Evolutionary conservation across 768 basidiomycete species (phyloP), one percentile per base, ranked within the genome.

Genomic region (Auricularia sp.): DNA sequence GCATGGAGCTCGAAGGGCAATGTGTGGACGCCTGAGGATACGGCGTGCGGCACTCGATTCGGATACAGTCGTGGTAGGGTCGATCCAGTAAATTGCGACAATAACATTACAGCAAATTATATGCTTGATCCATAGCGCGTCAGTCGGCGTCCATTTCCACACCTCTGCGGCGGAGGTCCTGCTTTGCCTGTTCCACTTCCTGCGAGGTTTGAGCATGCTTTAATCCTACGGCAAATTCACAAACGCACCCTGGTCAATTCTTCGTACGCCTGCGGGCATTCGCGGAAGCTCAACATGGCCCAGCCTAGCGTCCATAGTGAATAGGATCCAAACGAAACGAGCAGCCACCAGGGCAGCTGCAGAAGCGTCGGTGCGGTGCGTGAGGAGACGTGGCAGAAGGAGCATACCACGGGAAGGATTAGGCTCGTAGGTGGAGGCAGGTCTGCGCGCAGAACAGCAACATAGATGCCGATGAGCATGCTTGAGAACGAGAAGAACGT

Each of bases 261-360:
- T 13, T 82, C 78, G 68, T 92, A 89, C 3, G 90, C 90, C 68
- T 92, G 89, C 47, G 89, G 87, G 72, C 89, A 89, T 69, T 92
- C 90, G 69, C 83, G 77, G 69, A 90, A 88, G 2, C 85, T 85
- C 68, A 85, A 81, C 54, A 92, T 71, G 2, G 90, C 90, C 81
- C 84, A 83, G 10, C 91, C 90, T 21, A 92, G 82, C 10, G 86
- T 88, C 76, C 84, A 85, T 11, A 92, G 81, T 18, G 87, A 87
- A 72, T 89, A 92, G 1, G 90, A 85, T 13, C 91, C 91, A 68
- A 90, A 90, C 1, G 86, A 78, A 2, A 92, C 86, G 13, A 92
- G 81, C 8, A 90, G 70, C 89, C 89, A 92, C 87, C 88, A 93
- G 2, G 90, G 90, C 36, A 92, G 73, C 90, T 91, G 62, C 61